A percentile compares a stretch with the other conserved stretches of the same genome.
Evolutionary conservation across 441 rosid species (phyloP).

Genomic region (Melastoma candidum): DNA sequence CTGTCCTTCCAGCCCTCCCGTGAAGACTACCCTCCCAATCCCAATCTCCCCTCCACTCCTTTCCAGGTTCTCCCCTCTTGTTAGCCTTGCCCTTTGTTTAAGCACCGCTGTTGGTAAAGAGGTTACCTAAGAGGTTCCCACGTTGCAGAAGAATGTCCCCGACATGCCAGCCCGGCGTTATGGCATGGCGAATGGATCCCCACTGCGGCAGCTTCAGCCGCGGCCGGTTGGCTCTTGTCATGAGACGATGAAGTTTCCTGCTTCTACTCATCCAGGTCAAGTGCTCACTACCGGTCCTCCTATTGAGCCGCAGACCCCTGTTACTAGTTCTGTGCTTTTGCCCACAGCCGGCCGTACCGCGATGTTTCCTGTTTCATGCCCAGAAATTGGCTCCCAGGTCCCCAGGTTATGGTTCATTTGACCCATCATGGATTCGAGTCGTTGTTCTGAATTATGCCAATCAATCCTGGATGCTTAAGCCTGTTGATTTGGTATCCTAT

Average conservation of each 20-base stretch:
- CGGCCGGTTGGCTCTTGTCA: slow-evolving; percentile 22
- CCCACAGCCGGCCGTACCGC: slow-evolving; percentile 21
- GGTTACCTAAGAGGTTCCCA: too few species aligned
- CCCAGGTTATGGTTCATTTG: slow-evolving; percentile 38
- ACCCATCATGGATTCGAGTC: slow-evolving; percentile 46
- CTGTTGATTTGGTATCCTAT: too few species aligned
- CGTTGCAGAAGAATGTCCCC: slow-evolving; percentile 18
- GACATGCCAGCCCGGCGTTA: slow-evolving; percentile 28
- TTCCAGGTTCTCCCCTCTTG: not conserved
- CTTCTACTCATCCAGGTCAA: slow-evolving; percentile 34
- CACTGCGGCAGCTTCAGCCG: slow-evolving; percentile 26
- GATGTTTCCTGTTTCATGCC: slow-evolving; percentile 17
- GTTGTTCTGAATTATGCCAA: slow-evolving; percentile 7
- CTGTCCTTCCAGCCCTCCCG: slow-evolving; percentile 47
- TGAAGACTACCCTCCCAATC: slow-evolving; percentile 34
- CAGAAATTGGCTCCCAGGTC: slow-evolving; percentile 20
- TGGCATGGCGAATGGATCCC: slow-evolving; percentile 20
- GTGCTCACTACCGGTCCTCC: slow-evolving; percentile 33
- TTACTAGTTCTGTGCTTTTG: not conserved
- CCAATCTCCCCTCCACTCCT: too few species aligned
- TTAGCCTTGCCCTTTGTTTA: too few species aligned
- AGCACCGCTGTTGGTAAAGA: too few species aligned
- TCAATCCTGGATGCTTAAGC: not conserved
- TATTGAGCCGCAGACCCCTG: slow-evolving; percentile 34
- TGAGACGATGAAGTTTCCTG: slow-evolving; percentile 44